Evolutionary conservation across 2,329 filamentous ascomycete species (phyloP).

Genomic region (Neofusicoccum parvum): DNA sequence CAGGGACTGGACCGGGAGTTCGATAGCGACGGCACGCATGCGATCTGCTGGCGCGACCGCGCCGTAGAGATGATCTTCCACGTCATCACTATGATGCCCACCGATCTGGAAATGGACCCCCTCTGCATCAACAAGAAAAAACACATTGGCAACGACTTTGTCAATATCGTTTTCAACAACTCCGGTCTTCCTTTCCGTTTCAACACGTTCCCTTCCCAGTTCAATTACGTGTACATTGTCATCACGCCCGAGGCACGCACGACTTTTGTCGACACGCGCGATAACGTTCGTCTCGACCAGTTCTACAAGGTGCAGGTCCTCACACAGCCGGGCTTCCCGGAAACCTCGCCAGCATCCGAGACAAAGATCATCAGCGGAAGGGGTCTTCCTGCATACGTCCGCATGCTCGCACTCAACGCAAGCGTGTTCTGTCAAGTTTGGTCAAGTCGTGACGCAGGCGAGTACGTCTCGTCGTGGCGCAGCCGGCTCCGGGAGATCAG

Average conservation of each 20-base stretch:
- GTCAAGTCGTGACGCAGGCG: constrained; percentile 73
- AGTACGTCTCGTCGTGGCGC: constrained; percentile 88
- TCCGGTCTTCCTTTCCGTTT: constrained; percentile 88
- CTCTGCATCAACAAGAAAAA: constrained; percentile 80
- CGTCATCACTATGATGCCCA: constrained; percentile 96
- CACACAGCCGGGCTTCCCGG: constrained; percentile 84
- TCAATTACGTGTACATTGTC: constrained; percentile 97
- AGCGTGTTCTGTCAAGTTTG: constrained; percentile 94
- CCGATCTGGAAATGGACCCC: constrained; percentile 73
- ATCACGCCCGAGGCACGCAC: constrained; percentile 84
- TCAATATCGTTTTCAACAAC: constrained; percentile 98
- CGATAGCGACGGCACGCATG: constrained; percentile 81
- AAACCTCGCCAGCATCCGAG: constrained; percentile 85
- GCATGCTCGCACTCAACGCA: constrained; percentile 87
- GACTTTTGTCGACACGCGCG: constrained; percentile 60
- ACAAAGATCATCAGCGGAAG: constrained; percentile 85
- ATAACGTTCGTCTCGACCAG: constrained; percentile 46
- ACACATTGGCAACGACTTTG: constrained; percentile 96
- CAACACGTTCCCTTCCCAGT: constrained; percentile 89
- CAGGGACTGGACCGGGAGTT: constrained; percentile 82
- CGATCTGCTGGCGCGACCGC: constrained; percentile 91
- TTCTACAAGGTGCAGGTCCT: constrained; percentile 92
- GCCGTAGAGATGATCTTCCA: constrained; percentile 96
- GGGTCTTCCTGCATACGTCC: constrained; percentile 81
- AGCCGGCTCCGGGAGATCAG: constrained; percentile 84